These are phyloP conservation scores for Fusarium agapanthi DNA, from an alignment of 2,329 filamentous ascomycete species.

Conservation along the genomic window DNA sequence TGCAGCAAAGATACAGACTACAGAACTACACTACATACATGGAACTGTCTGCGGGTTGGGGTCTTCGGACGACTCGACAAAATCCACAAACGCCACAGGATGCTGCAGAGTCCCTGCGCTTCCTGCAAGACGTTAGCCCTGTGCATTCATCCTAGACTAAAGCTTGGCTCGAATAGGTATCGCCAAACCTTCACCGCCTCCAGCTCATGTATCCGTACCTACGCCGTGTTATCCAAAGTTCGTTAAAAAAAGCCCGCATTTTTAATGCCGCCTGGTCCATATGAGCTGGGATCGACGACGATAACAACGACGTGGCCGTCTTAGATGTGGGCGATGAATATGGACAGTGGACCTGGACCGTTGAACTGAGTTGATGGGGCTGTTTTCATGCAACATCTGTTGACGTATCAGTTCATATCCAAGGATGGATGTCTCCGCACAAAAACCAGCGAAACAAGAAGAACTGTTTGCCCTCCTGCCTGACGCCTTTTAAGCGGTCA, in stretches of 20 bases:
- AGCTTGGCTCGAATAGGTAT: conserved; percentile 39
- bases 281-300: conserved; percentile 25
- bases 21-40: not conserved
- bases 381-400: conserved; percentile 8
- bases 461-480: conserved; percentile 17
- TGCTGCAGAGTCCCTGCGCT: conserved; percentile 22
- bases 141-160: conserved; percentile 36
- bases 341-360: not conserved
- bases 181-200: conserved; percentile 43
- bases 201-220: not conserved
- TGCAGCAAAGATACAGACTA: conserved; percentile 6
- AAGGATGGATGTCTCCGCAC: conserved; percentile 20
- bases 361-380: not conserved
- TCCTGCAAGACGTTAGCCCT: conserved; percentile 34
- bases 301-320: conserved; percentile 28
- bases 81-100: conserved; percentile 2
- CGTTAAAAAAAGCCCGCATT: conserved; percentile 39
- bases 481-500: conserved; percentile 38
- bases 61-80: conserved; percentile 2
- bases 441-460: conserved; percentile 8
- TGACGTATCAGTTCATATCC: conserved; percentile 5
- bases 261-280: conserved; percentile 30
- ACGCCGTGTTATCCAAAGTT: conserved; percentile 23
- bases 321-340: not conserved
- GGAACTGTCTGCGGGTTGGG: conserved; percentile 19